Conservation (phyloP, 441 rosid genomes). For the Adansonia gregorii region DNA sequence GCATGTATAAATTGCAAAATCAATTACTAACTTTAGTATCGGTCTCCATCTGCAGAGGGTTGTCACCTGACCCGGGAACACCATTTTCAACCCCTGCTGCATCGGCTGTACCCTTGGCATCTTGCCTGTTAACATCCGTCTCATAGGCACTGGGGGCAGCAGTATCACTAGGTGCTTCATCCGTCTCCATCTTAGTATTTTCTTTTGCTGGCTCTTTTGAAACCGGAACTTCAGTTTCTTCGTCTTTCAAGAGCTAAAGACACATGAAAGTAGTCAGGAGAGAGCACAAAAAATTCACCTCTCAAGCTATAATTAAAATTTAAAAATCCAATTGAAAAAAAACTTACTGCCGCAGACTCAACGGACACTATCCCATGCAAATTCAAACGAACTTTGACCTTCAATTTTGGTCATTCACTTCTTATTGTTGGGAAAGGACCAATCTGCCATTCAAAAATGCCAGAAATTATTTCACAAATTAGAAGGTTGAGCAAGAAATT, state of each 20-base stretch:
- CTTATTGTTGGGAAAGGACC: constrained; percentile 89
- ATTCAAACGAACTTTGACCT: constrained; percentile 82
- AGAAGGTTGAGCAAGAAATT: background rate
- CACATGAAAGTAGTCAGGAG: background rate
- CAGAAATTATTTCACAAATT: background rate
- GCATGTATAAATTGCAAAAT: background rate
- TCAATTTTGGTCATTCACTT: constrained; percentile 77
- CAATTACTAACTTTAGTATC: constrained; percentile 58
- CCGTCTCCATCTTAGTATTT: constrained; percentile 75
- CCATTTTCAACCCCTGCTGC: constrained; percentile 70
- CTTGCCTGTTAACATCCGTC: constrained; percentile 79
- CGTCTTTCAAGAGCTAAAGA: constrained; percentile 84
- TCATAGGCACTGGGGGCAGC: constrained; percentile 56
- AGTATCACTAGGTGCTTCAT: constrained; percentile 47
- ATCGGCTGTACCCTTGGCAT: constrained; percentile 61
- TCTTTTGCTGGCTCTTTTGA: constrained; percentile 63
- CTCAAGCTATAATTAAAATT: background rate
- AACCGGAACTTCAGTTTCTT: constrained; percentile 82
- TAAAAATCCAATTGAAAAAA: background rate
- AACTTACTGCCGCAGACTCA: constrained; percentile 85
- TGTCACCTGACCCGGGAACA: constrained; percentile 66
- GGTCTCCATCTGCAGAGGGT: constrained; percentile 83
- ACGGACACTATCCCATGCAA: constrained; percentile 83
- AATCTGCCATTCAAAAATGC: constrained; percentile 49
- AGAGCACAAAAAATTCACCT: background rate